A percentile compares a stretch with the other conserved stretches of the same genome.
Evolutionary conservation across 306 rosid species (phyloP).

Genomic region (Cicer cuneatum): DNA sequence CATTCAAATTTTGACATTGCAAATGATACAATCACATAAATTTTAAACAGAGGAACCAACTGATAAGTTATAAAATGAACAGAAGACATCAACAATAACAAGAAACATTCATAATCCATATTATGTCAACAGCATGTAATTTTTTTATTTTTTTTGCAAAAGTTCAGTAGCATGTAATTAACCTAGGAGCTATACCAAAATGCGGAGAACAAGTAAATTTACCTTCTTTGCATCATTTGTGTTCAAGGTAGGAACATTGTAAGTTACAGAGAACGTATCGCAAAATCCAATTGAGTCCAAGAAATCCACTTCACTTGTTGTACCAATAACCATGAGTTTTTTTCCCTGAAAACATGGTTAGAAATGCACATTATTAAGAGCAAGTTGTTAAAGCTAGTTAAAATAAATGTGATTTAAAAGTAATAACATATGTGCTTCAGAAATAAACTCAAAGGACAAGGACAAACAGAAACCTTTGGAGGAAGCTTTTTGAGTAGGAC

Average conservation of each 20-base stretch:
- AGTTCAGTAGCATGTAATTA: slow-evolving; percentile 24
- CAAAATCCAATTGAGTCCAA: slow-evolving; percentile 81
- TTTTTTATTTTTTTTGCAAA: too few species aligned
- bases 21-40: slow-evolving; percentile 34
- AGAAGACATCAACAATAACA: slow-evolving; percentile 8
- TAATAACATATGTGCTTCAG: not conserved
- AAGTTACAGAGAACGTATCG: slow-evolving; percentile 78
- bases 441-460: slow-evolving; percentile 36
- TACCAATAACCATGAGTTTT: slow-evolving; percentile 90
- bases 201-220: slow-evolving; percentile 41
- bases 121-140: slow-evolving; percentile 23
- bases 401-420: too few species aligned
- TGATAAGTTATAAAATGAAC: slow-evolving; percentile 19
- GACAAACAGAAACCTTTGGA: slow-evolving; percentile 74
- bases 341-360: slow-evolving; percentile 69
- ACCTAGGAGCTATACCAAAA: slow-evolving; percentile 21
- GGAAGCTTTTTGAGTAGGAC: slow-evolving; percentile 91
- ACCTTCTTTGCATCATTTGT: slow-evolving; percentile 83
- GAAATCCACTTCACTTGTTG: slow-evolving; percentile 89
- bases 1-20: slow-evolving; percentile 5
- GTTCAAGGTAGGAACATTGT: slow-evolving; percentile 78
- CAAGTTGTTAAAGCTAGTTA: not conserved
- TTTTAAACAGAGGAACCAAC: slow-evolving; percentile 39
- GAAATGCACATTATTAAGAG: slow-evolving; percentile 34
- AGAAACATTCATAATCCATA: slow-evolving; percentile 24